A percentile compares a stretch with the other conserved stretches of the same genome.
phyloP scores from a whole-genome alignment of 495 filamentous ascomycete genomes.

The Bathelium albidoporum region DNA sequence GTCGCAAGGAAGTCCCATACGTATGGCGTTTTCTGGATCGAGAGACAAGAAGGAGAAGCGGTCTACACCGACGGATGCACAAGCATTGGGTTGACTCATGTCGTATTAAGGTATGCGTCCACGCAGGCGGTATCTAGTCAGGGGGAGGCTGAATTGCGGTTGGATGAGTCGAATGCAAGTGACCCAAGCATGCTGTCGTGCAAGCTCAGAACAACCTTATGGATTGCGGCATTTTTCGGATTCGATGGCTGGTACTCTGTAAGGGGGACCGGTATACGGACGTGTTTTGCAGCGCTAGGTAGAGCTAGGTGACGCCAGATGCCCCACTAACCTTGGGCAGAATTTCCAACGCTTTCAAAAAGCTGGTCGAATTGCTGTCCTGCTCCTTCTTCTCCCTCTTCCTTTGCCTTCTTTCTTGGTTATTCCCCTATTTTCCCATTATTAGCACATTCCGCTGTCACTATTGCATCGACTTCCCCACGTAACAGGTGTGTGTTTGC shows the following conservation, averaged over 20 bases:
- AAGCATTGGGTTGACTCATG: not conserved
- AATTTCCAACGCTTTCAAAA: constrained; percentile 1
- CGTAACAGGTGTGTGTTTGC: too few species aligned
- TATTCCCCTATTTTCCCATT: not conserved
- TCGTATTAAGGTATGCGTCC: too few species aligned
- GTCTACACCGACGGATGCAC: not conserved
- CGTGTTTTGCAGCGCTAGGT: not conserved
- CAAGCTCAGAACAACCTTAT: too few species aligned
- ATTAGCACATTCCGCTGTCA: too few species aligned
- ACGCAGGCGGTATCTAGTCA: not conserved
- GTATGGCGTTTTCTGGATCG: too few species aligned
- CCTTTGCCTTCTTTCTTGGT: not conserved
- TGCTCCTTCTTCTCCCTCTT: not conserved
- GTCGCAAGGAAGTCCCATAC: too few species aligned
- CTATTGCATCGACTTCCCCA: too few species aligned
- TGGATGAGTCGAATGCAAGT: not conserved
- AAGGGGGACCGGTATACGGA: too few species aligned
- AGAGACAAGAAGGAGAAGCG: not conserved
- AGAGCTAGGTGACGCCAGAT: not conserved
- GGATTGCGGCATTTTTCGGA: not conserved
- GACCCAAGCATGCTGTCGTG: too few species aligned
- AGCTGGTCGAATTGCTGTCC: not conserved
- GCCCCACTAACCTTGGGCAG: not conserved
- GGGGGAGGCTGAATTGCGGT: not conserved
- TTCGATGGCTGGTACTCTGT: not conserved